phyloP scores from a whole-genome alignment of 2,329 filamentous ascomycete genomes.

The Torrubiellomyces zombiae region DNA sequence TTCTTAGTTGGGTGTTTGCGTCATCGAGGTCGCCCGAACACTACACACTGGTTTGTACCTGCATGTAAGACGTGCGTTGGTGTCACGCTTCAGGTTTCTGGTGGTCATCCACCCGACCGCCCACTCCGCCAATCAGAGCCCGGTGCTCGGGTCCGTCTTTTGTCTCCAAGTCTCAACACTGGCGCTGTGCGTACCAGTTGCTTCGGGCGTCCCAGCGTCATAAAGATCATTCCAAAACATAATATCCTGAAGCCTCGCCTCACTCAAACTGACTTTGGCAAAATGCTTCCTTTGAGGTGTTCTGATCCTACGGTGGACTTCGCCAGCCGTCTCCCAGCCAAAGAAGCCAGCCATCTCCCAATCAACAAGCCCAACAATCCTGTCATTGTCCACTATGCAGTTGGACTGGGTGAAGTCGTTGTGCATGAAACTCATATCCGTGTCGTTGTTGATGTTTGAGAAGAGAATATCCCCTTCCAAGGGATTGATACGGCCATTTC shows the following conservation, averaged over 20 bases:
- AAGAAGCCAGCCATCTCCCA: constrained; percentile 25
- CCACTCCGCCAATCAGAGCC: too few relatives aligned
- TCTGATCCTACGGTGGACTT: constrained; percentile 12
- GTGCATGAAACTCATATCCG: constrained; percentile 19
- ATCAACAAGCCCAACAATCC: constrained; percentile 21
- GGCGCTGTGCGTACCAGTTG: too few relatives aligned
- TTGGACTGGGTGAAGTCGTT: constrained; percentile 21
- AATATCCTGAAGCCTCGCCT: constrained; percentile 5
- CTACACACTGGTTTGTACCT: too few relatives aligned
- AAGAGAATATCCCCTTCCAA: constrained; percentile 18
- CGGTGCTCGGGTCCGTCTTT: too few relatives aligned
- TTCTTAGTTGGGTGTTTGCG: too few relatives aligned
- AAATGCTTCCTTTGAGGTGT: constrained; percentile 10
- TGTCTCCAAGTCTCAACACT: too few relatives aligned
- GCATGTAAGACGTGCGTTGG: too few relatives aligned
- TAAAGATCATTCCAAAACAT: constrained; percentile 8
- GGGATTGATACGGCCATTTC: constrained; percentile 11
- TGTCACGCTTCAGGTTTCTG: too few relatives aligned
- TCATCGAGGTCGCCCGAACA: too few relatives aligned
- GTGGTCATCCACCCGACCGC: too few relatives aligned
- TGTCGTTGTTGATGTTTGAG: constrained; percentile 7
- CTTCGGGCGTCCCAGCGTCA: too few relatives aligned
- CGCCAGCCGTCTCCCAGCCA: constrained; percentile 13
- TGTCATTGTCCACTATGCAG: constrained; percentile 19
- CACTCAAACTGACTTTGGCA: constrained; percentile 5